Percentiles rank a stretch among this genome's conserved stretches.
Evolutionary conservation across 2,329 filamentous ascomycete genomes (phyloP).

Genomic region (Cladosporium sp.): DNA sequence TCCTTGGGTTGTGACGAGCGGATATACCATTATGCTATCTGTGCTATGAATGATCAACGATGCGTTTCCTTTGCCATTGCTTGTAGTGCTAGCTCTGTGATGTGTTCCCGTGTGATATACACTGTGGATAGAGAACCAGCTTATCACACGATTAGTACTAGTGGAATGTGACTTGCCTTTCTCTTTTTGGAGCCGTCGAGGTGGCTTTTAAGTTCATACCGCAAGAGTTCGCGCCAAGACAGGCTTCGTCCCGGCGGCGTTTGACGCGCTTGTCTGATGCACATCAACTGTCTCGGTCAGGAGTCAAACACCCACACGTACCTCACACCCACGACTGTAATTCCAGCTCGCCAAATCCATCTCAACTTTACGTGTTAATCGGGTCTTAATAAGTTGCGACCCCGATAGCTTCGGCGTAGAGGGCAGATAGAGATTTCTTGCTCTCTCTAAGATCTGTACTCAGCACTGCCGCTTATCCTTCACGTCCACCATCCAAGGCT

Average conservation of each 20-base stretch:
- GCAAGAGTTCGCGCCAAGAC: constrained; percentile 6
- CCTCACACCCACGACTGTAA: not conserved
- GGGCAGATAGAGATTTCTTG: not conserved
- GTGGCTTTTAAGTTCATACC: constrained; percentile 1
- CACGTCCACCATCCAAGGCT: not conserved
- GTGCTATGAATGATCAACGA: constrained; percentile 20
- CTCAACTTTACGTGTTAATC: not conserved
- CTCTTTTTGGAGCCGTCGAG: not conserved
- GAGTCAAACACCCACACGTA: not conserved
- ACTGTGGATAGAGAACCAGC: not conserved
- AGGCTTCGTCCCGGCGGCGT: not conserved
- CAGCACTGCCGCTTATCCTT: not conserved
- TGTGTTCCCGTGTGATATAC: not conserved
- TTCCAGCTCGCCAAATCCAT: not conserved
- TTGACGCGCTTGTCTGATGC: not conserved
- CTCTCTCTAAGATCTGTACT: not conserved
- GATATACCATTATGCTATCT: constrained; percentile 20
- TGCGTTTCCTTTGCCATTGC: constrained; percentile 1
- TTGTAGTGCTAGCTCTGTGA: not conserved
- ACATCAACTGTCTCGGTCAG: not conserved
- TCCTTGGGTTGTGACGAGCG: constrained; percentile 18
- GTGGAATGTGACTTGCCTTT: not conserved
- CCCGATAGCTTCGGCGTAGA: not conserved
- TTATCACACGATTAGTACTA: not conserved
- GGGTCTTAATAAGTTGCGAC: not conserved